These are phyloP conservation scores for Nicotiana tabacum DNA, from an alignment of 257 asterid species.

Conservation along the genomic window DNA sequence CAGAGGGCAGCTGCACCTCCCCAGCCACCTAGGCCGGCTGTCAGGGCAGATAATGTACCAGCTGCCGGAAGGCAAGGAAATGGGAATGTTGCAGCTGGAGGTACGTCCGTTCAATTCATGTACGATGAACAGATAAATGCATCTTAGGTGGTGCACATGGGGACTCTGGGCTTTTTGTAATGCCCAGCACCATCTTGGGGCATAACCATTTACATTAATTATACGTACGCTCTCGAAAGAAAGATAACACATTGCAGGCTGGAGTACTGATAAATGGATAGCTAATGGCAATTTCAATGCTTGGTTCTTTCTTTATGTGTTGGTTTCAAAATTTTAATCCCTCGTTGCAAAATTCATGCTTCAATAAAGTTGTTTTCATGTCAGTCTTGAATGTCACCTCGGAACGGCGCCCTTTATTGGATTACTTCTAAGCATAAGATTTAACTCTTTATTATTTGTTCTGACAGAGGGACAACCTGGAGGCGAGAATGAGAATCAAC, in stretches of 20 bases:
- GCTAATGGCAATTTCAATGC: not conserved
- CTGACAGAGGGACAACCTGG: slow-evolving; percentile 49
- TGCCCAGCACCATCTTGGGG: not conserved
- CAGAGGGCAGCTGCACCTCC: slow-evolving; percentile 86
- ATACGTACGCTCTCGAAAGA: not conserved
- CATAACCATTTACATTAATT: not conserved
- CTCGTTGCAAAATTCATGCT: no score
- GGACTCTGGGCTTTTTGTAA: not conserved
- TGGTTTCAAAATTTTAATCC: not conserved
- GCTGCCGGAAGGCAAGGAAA: slow-evolving; percentile 58
- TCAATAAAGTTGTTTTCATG: not conserved
- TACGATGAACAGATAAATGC: not conserved
- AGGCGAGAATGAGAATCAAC: slow-evolving; percentile 52
- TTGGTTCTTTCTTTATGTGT: not conserved
- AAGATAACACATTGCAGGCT: not conserved
- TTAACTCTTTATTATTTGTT: not conserved
- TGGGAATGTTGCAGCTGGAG: slow-evolving; percentile 59
- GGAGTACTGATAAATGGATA: not conserved
- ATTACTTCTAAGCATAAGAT: not conserved
- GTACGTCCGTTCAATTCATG: slow-evolving; percentile 25
- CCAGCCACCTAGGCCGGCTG: slow-evolving; percentile 64
- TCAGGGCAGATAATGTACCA: slow-evolving; percentile 50
- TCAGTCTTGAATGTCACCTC: not conserved
- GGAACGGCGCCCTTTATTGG: not conserved
- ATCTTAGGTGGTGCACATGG: not conserved